Conservation (phyloP, 805 yeast species). For the Clavispora fructus region DNA sequence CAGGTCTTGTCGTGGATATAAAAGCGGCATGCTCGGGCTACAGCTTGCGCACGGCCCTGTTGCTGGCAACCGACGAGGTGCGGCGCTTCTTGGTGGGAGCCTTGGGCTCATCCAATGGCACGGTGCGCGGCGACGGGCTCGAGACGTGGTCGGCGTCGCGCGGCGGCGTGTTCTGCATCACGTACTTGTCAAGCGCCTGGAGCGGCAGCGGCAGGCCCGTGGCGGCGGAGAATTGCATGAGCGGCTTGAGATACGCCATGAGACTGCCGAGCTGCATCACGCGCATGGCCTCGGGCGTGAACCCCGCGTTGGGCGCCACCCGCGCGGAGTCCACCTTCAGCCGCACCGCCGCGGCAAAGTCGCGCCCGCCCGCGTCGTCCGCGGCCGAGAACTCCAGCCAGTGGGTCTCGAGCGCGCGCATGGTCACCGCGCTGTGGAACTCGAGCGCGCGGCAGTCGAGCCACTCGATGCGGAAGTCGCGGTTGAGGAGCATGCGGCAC, state of each 20-base stretch:
- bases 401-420: constrained; percentile 21
- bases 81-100: constrained; percentile 9
- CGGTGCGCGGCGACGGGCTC: constrained; percentile 9
- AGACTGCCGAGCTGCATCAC: constrained; percentile 72
- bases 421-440: constrained; percentile 23
- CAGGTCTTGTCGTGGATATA: too few relatives aligned
- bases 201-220: constrained; percentile 49
- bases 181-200: constrained; percentile 45
- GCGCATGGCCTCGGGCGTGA: constrained; percentile 62
- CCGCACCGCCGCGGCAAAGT: constrained; percentile 4
- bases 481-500: constrained; percentile 56
- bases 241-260: constrained; percentile 63
- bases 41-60: not conserved
- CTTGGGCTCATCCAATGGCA: constrained; percentile 5
- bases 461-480: constrained; percentile 65
- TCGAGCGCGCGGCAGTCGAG: constrained; percentile 47
- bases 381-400: constrained; percentile 17
- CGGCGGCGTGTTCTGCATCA: constrained; percentile 14
- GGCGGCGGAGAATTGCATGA: constrained; percentile 53
- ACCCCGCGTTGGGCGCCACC: constrained; percentile 52
- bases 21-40: too few relatives aligned
- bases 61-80: not conserved
- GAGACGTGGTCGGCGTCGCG: not conserved
- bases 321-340: constrained; percentile 32
- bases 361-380: not conserved